Conservation (phyloP, 164 flowering plant species). For the Chimonanthus salicifolius region DNA sequence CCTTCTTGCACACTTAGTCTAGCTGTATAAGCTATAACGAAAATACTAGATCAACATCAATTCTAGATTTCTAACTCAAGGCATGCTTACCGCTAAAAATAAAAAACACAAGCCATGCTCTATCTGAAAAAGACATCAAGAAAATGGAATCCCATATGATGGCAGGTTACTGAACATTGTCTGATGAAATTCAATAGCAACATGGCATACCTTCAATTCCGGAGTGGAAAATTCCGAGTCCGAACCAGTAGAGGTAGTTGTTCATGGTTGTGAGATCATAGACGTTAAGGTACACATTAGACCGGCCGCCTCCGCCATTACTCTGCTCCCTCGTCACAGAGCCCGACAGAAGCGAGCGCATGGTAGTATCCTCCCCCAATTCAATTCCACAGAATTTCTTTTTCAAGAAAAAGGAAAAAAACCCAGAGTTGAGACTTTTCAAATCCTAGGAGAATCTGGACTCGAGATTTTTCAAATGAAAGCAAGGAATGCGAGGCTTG, state of each 20-base stretch:
- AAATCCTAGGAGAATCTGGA: constrained; percentile 15
- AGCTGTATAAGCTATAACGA: too few species aligned
- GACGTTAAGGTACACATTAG: constrained; percentile 40
- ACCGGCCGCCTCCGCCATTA: constrained; percentile 25
- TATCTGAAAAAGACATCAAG: too few species aligned
- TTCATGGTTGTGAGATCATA: constrained; percentile 49
- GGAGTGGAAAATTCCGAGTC: constrained; percentile 88
- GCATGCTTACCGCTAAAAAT: too few species aligned
- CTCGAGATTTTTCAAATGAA: neutral
- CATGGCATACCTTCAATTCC: constrained; percentile 74
- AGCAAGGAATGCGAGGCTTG: neutral
- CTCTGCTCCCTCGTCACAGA: constrained; percentile 31
- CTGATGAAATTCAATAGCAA: too few species aligned
- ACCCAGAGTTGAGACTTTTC: constrained; percentile 14
- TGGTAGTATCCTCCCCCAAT: constrained; percentile 13
- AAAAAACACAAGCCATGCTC: too few species aligned
- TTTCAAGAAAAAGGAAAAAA: neutral
- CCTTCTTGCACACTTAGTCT: too few species aligned
- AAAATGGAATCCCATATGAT: too few species aligned
- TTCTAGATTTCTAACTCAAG: too few species aligned
- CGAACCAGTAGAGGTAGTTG: constrained; percentile 83
- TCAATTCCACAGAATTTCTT: neutral
- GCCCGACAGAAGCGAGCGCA: constrained; percentile 49
- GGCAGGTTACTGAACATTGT: too few species aligned
- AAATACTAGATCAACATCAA: too few species aligned